A percentile compares a stretch with the other conserved stretches of the same genome.
phyloP scores from a whole-genome alignment of 2,329 filamentous ascomycete species.

The Amesomyces nigricolor region DNA sequence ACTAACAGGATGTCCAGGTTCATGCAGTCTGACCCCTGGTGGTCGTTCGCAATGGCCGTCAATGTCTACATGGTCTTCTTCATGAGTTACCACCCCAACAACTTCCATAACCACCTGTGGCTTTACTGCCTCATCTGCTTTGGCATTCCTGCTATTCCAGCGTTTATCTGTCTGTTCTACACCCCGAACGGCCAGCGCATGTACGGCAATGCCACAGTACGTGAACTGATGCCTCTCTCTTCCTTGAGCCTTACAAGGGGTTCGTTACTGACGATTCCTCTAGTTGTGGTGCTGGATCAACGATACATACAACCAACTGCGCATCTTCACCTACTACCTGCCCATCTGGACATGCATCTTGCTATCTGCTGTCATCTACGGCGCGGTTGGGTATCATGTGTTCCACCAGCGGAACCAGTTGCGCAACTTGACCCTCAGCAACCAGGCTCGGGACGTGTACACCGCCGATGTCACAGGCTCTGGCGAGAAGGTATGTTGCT shows the following conservation, averaged over 20 bases:
- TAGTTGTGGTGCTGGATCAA: constrained; percentile 61
- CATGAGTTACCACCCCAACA: constrained; percentile 54
- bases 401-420: constrained; percentile 53
- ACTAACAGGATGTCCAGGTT: constrained; percentile 48
- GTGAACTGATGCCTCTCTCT: constrained; percentile 22
- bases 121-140: constrained; percentile 67
- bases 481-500: constrained; percentile 32
- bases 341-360: constrained; percentile 56
- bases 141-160: constrained; percentile 62
- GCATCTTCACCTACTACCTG: constrained; percentile 57
- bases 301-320: constrained; percentile 47
- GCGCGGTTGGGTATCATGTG: constrained; percentile 54
- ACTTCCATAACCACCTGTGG: constrained; percentile 67
- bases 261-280: constrained; percentile 12
- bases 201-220: constrained; percentile 54
- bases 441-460: constrained; percentile 33
- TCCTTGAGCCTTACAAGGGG: not conserved
- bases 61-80: constrained; percentile 72
- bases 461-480: constrained; percentile 27
- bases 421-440: constrained; percentile 48
- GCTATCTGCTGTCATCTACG: constrained; percentile 50
- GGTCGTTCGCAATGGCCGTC: constrained; percentile 75
- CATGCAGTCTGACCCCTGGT: constrained; percentile 70
- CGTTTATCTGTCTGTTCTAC: constrained; percentile 53
- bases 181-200: constrained; percentile 19